Conservation (phyloP, 2,329 filamentous ascomycete genomes). For the Aspergillus tanneri region DNA sequence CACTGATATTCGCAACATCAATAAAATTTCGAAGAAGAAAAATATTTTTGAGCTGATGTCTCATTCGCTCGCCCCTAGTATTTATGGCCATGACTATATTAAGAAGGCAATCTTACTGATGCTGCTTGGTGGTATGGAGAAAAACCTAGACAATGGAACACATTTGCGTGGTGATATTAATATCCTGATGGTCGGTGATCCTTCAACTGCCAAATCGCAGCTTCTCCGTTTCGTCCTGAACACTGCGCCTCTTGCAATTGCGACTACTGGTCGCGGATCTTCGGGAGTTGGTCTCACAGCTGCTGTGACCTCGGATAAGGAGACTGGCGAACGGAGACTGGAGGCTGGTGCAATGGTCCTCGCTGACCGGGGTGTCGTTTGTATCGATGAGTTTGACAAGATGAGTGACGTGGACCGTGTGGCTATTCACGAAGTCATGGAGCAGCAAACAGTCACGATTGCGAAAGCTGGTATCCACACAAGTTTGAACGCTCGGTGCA, state of each 20-base stretch:
- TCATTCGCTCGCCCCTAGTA: slow-evolving; percentile 91
- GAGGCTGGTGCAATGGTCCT: slow-evolving; percentile 99
- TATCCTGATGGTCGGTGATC: slow-evolving; percentile 98
- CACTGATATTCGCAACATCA: slow-evolving; percentile 97
- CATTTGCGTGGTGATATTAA: slow-evolving; percentile 99
- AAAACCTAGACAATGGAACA: slow-evolving; percentile 96
- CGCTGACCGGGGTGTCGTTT: slow-evolving; percentile 92
- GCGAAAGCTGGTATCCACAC: slow-evolving; percentile 98
- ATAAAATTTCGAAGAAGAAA: slow-evolving; percentile 92
- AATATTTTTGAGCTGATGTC: slow-evolving; percentile 90
- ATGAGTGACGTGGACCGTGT: slow-evolving; percentile 99
- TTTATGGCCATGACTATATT: slow-evolving; percentile 95
- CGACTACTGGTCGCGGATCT: slow-evolving; percentile 92
- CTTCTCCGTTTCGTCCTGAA: slow-evolving; percentile 95
- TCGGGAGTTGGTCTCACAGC: slow-evolving; percentile 97
- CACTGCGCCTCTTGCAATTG: slow-evolving; percentile 92
- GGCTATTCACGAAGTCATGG: slow-evolving; percentile 99
- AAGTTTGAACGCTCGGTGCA: slow-evolving; percentile 92
- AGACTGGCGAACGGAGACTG: slow-evolving; percentile 89
- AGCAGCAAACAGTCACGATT: slow-evolving; percentile 98
- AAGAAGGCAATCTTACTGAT: slow-evolving; percentile 97
- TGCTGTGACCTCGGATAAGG: slow-evolving; percentile 93
- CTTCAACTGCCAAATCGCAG: slow-evolving; percentile 98
- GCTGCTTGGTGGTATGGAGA: slow-evolving; percentile 94
- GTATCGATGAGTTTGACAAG: slow-evolving; percentile 99